Evolutionary conservation across 2,329 filamentous ascomycete species (phyloP).

Genomic region (Aspergillus amoenus): DNA sequence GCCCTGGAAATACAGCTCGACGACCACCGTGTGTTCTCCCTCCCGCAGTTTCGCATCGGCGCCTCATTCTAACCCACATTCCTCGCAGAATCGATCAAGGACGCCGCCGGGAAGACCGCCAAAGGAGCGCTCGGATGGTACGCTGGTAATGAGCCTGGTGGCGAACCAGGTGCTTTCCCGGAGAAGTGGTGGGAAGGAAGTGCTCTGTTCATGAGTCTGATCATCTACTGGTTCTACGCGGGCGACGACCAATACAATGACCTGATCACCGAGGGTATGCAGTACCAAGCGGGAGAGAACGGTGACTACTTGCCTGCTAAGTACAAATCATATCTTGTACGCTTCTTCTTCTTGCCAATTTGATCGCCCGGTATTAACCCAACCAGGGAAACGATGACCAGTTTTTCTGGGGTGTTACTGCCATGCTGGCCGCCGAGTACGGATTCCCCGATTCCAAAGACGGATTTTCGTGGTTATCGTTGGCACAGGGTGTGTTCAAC

Average conservation of each 20-base stretch:
- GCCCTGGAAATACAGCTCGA: constrained; percentile 6
- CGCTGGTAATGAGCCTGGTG: constrained; percentile 51
- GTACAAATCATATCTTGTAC: constrained; percentile 27
- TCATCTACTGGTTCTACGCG: constrained; percentile 46
- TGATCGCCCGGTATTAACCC: neutral
- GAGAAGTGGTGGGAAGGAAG: constrained; percentile 77
- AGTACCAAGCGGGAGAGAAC: constrained; percentile 37
- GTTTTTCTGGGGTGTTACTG: constrained; percentile 57
- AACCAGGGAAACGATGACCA: constrained; percentile 58
- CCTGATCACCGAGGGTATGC: constrained; percentile 36
- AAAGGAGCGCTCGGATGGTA: constrained; percentile 55
- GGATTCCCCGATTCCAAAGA: constrained; percentile 44
- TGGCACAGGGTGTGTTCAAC: constrained; percentile 79
- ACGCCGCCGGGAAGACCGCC: constrained; percentile 43
- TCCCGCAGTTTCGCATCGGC: neutral
- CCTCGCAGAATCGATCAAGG: constrained; percentile 43
- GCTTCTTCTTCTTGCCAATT: neutral
- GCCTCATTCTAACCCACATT: constrained; percentile 2
- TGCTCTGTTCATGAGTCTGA: constrained; percentile 47
- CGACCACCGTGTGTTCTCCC: constrained; percentile 1
- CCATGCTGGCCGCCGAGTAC: constrained; percentile 56
- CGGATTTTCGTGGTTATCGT: constrained; percentile 72
- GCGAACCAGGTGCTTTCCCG: constrained; percentile 57
- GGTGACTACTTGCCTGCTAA: constrained; percentile 44
- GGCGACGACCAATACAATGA: constrained; percentile 42